phyloP scores from a whole-genome alignment of 306 rosid genomes.

The Corylus americana region DNA sequence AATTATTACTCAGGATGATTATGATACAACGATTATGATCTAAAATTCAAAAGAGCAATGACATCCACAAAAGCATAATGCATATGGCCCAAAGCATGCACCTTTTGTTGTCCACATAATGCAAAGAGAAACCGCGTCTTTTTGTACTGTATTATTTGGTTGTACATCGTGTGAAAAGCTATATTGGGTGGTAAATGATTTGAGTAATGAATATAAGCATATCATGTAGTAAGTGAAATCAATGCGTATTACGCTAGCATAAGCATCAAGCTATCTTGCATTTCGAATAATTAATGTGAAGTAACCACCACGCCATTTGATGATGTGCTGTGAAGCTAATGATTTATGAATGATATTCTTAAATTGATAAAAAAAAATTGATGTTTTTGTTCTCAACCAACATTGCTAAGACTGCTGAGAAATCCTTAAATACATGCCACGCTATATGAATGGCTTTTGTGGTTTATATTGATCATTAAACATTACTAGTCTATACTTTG shows the following conservation, averaged over 20 bases:
- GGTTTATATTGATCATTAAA: not conserved
- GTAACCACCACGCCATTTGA: not conserved
- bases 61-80: not conserved
- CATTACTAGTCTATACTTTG: not conserved
- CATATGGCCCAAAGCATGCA: not conserved
- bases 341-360: not conserved
- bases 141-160: not conserved
- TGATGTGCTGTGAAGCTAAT: not conserved
- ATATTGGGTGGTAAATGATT: not conserved
- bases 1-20: not conserved
- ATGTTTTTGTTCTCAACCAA: not conserved
- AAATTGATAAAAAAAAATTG: too few relatives aligned
- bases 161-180: not conserved
- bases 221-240: not conserved
- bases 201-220: not conserved
- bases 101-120: not conserved
- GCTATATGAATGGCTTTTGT: not conserved
- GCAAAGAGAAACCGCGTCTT: not conserved
- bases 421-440: not conserved
- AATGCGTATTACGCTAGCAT: not conserved
- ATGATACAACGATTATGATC: not conserved
- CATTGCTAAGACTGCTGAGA: not conserved
- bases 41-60: not conserved
- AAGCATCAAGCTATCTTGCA: not conserved
- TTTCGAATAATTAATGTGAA: not conserved